Evolutionary conservation across 2,329 filamentous ascomycete genomes (phyloP).

Genomic region (Xylaria polymorpha): DNA sequence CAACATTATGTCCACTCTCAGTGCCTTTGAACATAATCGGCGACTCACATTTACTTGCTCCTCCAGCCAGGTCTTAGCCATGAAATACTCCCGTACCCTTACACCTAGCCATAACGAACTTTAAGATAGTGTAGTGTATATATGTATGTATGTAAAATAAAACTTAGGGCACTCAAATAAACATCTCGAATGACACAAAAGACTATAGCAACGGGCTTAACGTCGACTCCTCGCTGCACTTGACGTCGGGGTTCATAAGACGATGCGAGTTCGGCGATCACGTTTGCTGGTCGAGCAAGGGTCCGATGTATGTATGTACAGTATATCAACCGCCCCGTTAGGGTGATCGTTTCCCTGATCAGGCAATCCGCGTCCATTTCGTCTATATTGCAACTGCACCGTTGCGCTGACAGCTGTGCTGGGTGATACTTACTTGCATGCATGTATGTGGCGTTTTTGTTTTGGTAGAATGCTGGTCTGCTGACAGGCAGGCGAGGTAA

Average conservation of each 20-base stretch:
- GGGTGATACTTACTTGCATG: background rate
- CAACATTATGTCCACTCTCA: background rate
- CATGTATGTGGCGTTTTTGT: background rate
- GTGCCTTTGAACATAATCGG: background rate
- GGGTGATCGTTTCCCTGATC: background rate
- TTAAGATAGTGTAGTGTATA: constrained; percentile 20
- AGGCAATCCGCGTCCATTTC: constrained; percentile 4
- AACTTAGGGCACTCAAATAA: background rate
- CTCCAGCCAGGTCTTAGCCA: background rate
- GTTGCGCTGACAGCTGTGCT: background rate
- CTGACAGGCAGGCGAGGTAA: background rate
- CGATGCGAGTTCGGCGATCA: constrained; percentile 8
- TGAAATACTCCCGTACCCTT: background rate
- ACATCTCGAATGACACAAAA: background rate
- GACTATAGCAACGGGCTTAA: background rate
- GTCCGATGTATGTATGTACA: background rate
- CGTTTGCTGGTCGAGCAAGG: background rate
- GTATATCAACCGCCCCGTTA: background rate
- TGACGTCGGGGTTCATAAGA: background rate
- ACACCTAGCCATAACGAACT: background rate
- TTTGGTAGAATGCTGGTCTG: background rate
- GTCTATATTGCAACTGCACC: background rate
- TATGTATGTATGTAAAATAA: constrained; percentile 8
- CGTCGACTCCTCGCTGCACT: background rate
- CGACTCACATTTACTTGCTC: background rate